Base-by-base conservation (phyloP, 257 asterid genomes). In the Phtheirospermum japonicum region DNA sequence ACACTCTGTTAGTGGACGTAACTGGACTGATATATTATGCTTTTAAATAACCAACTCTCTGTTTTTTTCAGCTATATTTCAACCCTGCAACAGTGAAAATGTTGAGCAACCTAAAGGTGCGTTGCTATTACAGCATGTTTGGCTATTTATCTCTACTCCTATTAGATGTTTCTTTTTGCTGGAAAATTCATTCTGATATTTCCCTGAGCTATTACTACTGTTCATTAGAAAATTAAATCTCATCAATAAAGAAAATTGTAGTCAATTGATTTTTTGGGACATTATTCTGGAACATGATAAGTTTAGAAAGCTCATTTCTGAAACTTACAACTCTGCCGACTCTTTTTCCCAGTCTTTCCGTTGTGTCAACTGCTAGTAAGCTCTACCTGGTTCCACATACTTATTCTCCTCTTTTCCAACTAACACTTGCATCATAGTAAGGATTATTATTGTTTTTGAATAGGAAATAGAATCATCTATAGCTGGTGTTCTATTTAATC, bases 31-130 rank as follows among this genome's bases (percentile, higher is more conserved):
- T 36, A 46, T 31, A 64, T 60, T 51, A 55, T 53, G 6, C 40
- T 64, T 64, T 50, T 31, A 16, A 23, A 64, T 59, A 9, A 49
- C 57, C 64, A 31, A 63, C 74, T 58, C 30, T 26, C 40, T 33
- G 71, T 55, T 58, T 58, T 50, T 76, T 86, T 74, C 93, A 94
- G 99, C 77, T 94, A 54, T 94, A 93, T 80, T 93, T 93, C 73
- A 85, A 84, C 75, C 99, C 99, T 17, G 96, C 99, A 63, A 93
- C 99, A 48, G 99, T 93, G 61, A 93, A 93, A 80, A 93, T 93
- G 99, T 85, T 94, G 82, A 94, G 99, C 82, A 94, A 94, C 77
- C 79, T 90, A 79, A 94, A 94, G 99, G 99, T 94, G 76, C 45
- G 67, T 67, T 57, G 32, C 60, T 74, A 43, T 4, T 69, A 19